Evolutionary conservation across 169 alveolate genomes (phyloP), one percentile per base, ranked within the genome.

Genomic region (Plasmodium fragile): DNA sequence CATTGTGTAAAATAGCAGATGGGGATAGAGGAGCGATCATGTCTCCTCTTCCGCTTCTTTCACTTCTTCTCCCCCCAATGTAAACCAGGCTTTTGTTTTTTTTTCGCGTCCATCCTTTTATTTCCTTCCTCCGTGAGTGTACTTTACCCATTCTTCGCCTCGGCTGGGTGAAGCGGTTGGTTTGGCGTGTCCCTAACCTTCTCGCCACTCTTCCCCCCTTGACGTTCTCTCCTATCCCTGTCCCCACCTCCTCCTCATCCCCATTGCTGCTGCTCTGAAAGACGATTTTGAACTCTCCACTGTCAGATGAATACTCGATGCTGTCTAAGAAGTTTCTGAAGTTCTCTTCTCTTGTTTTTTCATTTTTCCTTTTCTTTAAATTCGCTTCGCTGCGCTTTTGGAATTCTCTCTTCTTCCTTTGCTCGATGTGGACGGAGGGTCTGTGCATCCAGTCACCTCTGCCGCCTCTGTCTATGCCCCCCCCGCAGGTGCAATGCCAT

Each of bases 251-350:
- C 18, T 65, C 43, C 43, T 32, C 52, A 39, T 36, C 18, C 11
- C 49, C 52, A n/a, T 45, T 72, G 55, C 65, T 34, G 10, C 79
- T 36, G 45, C 78, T 75, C 75, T 83, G 83, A 72, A 83, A 83
- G 39, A 49, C 55, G 32, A 83, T 83, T 72, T 83, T 83, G 13
- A 83, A 72, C 25, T 83, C 92, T 7, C 75, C 92, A 25, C 55
- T 83, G 30, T 83, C 92, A 3, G 83, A 71, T 34, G 92, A 83
- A 72, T 83, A 83, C 13, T 45, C 81, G 53, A 83, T 83, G 13
- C 72, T 70, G 4, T 83, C 83, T 45, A 83, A 71, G 45, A 83
- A 83, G 1, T 72, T 28, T 28, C 75, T 36, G 28, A 83, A 36
- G 36, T 49, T 25, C 72, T 72, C 78, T 82, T 52, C 43, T 41